Evolutionary conservation across 352 stramenopile genomes (phyloP).

Genomic region (Phytophthora sojae): DNA sequence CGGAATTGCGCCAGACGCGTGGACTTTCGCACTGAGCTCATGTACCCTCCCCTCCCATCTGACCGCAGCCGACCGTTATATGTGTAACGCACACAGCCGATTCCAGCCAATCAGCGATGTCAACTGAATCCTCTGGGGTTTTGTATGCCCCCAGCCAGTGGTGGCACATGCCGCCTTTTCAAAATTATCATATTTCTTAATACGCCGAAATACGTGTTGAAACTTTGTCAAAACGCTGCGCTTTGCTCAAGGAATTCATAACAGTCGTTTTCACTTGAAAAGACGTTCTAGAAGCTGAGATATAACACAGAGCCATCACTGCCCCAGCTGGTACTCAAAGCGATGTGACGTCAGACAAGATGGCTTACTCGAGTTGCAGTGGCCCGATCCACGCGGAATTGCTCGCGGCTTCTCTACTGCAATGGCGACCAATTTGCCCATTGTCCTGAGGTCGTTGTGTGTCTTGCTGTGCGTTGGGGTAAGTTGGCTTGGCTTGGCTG

Average conservation of each 20-base stretch:
- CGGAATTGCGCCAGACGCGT: conserved; percentile 31
- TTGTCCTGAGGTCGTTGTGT: too few relatives aligned
- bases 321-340: conserved; percentile 19
- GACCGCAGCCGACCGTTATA: neutral
- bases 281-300: too few relatives aligned
- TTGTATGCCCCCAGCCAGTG: conserved; percentile 13
- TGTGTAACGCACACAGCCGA: conserved; percentile 9
- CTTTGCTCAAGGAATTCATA: too few relatives aligned
- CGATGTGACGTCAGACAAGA: conserved; percentile 12
- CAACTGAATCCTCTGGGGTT: conserved; percentile 16
- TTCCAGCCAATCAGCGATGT: conserved; percentile 12
- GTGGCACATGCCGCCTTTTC: too few relatives aligned
- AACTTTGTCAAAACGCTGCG: too few relatives aligned
- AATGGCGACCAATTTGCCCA: neutral
- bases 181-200: too few relatives aligned
- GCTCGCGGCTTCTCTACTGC: conserved; percentile 19
- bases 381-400: conserved; percentile 8
- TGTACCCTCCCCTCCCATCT: conserved; percentile 13
- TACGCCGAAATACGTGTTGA: too few relatives aligned
- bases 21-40: conserved; percentile 43
- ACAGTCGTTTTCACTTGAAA: too few relatives aligned
- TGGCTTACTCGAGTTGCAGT: conserved; percentile 5
- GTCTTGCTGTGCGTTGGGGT: too few relatives aligned
- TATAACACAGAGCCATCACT: too few relatives aligned
- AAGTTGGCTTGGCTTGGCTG: neutral